Conservation (phyloP, 2,329 filamentous ascomycete genomes). For the Bipolaris gigantea region DNA sequence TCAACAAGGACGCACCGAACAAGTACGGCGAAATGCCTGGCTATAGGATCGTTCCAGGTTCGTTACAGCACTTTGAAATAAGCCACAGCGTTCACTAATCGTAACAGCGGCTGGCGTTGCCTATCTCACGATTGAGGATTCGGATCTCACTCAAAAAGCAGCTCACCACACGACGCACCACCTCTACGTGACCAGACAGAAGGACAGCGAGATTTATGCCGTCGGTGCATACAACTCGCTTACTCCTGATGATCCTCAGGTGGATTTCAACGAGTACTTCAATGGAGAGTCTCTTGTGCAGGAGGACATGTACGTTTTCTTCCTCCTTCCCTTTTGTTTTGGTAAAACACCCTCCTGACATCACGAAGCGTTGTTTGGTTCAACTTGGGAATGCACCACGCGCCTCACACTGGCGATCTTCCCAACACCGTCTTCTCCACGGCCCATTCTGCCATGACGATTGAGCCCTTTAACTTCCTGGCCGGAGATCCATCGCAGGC, state of each 20-base stretch:
- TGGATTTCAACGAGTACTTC: not conserved
- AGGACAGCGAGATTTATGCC: not conserved
- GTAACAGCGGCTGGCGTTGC: not conserved
- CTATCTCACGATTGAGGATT: not conserved
- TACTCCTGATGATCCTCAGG: not conserved
- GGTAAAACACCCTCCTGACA: too few species aligned
- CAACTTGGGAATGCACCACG: not conserved
- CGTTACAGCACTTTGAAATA: not conserved
- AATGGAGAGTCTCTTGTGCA: not conserved
- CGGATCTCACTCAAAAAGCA: not conserved
- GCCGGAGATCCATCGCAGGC: not conserved
- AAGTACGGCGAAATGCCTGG: not conserved
- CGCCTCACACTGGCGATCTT: not conserved
- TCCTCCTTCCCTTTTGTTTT: too few species aligned
- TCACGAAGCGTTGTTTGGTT: not conserved
- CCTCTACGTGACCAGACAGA: not conserved
- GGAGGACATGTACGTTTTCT: not conserved
- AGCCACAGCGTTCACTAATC: not conserved
- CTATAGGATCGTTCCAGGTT: not conserved
- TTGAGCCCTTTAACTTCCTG: not conserved
- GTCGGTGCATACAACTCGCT: not conserved
- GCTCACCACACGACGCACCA: not conserved
- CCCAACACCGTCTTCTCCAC: not conserved
- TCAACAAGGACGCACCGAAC: not conserved
- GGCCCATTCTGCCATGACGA: not conserved